These are phyloP conservation scores for Hypoxylon sp. DNA, from an alignment of 2,329 filamentous ascomycete species.

Conservation along the genomic window DNA sequence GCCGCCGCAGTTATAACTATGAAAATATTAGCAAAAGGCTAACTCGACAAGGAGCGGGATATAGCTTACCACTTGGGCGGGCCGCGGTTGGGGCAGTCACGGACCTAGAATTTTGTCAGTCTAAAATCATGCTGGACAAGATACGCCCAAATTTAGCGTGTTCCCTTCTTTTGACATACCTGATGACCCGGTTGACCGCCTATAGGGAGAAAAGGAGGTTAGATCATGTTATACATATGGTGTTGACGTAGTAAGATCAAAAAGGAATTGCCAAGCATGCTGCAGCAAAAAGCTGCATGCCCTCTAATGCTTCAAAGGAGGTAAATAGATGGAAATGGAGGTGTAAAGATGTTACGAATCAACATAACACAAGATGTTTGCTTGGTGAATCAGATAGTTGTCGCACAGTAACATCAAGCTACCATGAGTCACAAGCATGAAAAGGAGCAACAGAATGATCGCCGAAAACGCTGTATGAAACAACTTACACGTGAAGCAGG, in stretches of 20 bases:
- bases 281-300: conserved; percentile 30
- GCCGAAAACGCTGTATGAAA: conserved; percentile 11
- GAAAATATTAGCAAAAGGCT: conserved; percentile 43
- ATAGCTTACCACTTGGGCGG: conserved; percentile 81
- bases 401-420: conserved; percentile 13
- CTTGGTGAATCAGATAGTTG: conserved; percentile 3
- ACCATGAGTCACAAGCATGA: conserved; percentile 1
- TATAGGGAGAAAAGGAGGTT: conserved; percentile 57
- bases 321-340: neutral
- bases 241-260: neutral
- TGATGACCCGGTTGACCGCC: conserved; percentile 82
- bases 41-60: conserved; percentile 2
- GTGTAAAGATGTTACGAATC: conserved; percentile 38
- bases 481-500: conserved; percentile 41
- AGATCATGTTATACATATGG: conserved; percentile 45
- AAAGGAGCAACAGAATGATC: neutral
- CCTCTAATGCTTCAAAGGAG: neutral
- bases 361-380: conserved; percentile 4
- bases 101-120: conserved; percentile 69
- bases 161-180: conserved; percentile 66
- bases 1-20: conserved; percentile 60
- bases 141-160: conserved; percentile 34
- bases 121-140: conserved; percentile 32
- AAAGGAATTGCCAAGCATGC: neutral
- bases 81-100: conserved; percentile 88